Evolutionary conservation across 1,284 basidiomycete genomes (phyloP).

Genomic region (Ganoderma lucidum): DNA sequence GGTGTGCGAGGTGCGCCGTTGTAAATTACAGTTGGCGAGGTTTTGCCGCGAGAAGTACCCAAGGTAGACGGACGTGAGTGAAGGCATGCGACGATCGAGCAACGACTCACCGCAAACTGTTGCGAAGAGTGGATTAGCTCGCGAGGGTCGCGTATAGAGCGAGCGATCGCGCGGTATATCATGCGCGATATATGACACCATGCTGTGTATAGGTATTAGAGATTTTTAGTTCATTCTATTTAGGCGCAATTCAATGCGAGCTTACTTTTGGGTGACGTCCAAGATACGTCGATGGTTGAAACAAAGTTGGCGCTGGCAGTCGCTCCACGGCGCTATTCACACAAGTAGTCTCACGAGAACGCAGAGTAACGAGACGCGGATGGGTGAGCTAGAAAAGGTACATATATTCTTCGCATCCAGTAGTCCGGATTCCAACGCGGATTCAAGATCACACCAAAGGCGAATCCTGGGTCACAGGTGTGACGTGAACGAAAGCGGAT

Average conservation of each 20-base stretch:
- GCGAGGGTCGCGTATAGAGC: slow-evolving; percentile 11
- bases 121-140: slow-evolving; percentile 10
- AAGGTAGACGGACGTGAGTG: slow-evolving; percentile 17
- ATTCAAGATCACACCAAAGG: background rate
- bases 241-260: slow-evolving; percentile 33
- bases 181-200: slow-evolving; percentile 18
- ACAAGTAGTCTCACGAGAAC: slow-evolving; percentile 8
- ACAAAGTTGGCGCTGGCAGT: slow-evolving; percentile 14
- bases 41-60: slow-evolving; percentile 26
- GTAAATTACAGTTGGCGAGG: slow-evolving; percentile 21
- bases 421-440: background rate
- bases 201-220: slow-evolving; percentile 17
- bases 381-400: background rate
- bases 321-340: background rate
- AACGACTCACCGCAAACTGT: slow-evolving; percentile 21
- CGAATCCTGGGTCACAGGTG: background rate
- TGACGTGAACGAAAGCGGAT: background rate
- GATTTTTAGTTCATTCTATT: slow-evolving; percentile 16
- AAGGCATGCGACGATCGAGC: slow-evolving; percentile 14
- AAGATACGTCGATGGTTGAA: slow-evolving; percentile 11
- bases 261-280: slow-evolving; percentile 24
- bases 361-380: background rate
- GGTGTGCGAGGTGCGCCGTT: slow-evolving; percentile 3
- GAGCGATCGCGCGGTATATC: background rate
- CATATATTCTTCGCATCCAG: background rate